phyloP scores from a whole-genome alignment of 768 basidiomycete species.

The Lactifluus echinatus region DNA sequence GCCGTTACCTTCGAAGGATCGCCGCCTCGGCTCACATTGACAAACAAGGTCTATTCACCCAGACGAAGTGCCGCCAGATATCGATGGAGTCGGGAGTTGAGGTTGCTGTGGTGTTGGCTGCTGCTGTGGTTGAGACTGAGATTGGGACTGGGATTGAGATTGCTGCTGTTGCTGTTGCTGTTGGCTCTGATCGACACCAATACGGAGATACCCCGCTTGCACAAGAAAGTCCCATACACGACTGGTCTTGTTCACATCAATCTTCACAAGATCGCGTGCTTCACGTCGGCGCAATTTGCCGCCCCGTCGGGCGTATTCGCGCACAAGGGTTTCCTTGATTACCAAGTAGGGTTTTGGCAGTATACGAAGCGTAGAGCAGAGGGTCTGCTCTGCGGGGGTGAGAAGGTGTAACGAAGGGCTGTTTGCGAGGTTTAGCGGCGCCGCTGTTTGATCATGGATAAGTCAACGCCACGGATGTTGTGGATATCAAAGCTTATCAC shows the following conservation, averaged over 20 bases:
- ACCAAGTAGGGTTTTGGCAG: conserved; percentile 92
- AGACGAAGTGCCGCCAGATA: conserved; percentile 10
- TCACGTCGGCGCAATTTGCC: conserved; percentile 84
- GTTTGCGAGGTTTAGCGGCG: conserved; percentile 84
- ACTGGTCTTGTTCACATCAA: conserved; percentile 89
- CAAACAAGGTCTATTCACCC: conserved; percentile 1
- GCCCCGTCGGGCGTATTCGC: conserved; percentile 84
- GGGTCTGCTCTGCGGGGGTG: conserved; percentile 74
- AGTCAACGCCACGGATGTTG: not conserved
- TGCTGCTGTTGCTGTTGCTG: conserved; percentile 38
- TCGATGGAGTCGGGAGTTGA: conserved; percentile 1
- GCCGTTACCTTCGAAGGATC: not conserved
- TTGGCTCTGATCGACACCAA: conserved; percentile 28
- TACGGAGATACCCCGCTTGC: conserved; percentile 73
- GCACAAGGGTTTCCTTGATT: conserved; percentile 90
- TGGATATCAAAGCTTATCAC: conserved; percentile 18
- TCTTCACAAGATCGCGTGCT: conserved; percentile 83
- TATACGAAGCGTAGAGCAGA: conserved; percentile 86
- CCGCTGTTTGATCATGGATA: conserved; percentile 28
- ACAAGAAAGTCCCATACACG: conserved; percentile 91
- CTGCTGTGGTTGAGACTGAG: not conserved
- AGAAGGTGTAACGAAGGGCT: conserved; percentile 86
- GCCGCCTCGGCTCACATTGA: not conserved
- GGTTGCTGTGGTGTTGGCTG: conserved; percentile 9
- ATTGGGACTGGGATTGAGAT: not conserved